phyloP scores from a whole-genome alignment of 2,329 filamentous ascomycete species.

The Monosporascus sp. region DNA sequence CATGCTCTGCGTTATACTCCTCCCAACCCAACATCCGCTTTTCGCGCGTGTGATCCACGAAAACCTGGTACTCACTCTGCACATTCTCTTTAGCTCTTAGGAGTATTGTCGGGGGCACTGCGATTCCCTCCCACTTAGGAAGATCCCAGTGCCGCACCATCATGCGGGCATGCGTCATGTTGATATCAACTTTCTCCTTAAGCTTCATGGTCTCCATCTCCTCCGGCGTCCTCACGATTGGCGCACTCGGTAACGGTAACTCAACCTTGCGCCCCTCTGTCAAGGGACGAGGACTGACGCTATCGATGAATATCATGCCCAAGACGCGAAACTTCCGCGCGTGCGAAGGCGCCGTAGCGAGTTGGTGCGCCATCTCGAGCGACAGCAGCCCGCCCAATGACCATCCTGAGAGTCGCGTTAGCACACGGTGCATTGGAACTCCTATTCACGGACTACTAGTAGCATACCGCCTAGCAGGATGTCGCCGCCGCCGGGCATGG shows the following conservation, averaged over 20 bases:
- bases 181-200: conserved; percentile 25
- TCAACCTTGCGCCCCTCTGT: conserved; percentile 9
- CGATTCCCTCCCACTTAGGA: conserved; percentile 19
- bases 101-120: conserved; percentile 36
- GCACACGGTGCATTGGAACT: neutral
- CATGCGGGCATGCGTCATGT: conserved; percentile 27
- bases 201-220: conserved; percentile 24
- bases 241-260: conserved; percentile 17
- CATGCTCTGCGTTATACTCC: conserved; percentile 30
- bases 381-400: conserved; percentile 48
- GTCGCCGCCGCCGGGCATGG: conserved; percentile 30
- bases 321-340: conserved; percentile 31
- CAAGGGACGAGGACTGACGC: conserved; percentile 31
- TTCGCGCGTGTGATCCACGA: conserved; percentile 39
- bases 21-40: conserved; percentile 45
- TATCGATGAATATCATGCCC: conserved; percentile 51
- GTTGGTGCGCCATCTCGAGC: conserved; percentile 43
- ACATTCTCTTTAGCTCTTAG: conserved; percentile 32
- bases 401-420: conserved; percentile 34
- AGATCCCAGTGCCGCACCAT: conserved; percentile 23
- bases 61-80: conserved; percentile 11
- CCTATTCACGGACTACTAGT: neutral
- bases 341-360: conserved; percentile 28
- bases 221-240: conserved; percentile 18
- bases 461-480: conserved; percentile 43